Evolutionary conservation across 371 early-diverging fungal genomes (phyloP).

Genomic region (Circinella umbellata): DNA sequence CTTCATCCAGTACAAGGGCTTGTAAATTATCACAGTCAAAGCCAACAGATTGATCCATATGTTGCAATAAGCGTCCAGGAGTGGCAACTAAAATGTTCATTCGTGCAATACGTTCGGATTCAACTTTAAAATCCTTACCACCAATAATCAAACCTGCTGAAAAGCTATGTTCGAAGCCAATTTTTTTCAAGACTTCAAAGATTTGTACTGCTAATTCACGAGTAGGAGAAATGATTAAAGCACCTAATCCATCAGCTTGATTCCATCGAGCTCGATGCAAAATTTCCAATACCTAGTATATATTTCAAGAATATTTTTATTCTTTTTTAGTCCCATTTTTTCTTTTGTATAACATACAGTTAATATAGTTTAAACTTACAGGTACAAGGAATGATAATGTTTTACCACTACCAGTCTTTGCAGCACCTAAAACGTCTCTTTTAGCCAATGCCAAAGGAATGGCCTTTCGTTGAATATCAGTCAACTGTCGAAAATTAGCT

Average conservation of each 20-base stretch:
- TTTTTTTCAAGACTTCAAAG: conserved; percentile 89
- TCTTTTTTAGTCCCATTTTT: too few relatives aligned
- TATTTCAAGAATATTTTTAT: too few relatives aligned
- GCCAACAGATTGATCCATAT: conserved; percentile 95
- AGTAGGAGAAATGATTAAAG: conserved; percentile 97
- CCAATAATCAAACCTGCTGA: conserved; percentile 98
- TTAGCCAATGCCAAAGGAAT: conserved; percentile 88
- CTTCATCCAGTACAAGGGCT: conserved; percentile 96
- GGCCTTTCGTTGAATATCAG: conserved; percentile 95
- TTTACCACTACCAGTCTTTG: conserved; percentile 99
- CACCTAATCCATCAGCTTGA: conserved; percentile 85
- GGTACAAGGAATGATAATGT: conserved; percentile 98
- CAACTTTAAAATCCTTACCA: conserved; percentile 90
- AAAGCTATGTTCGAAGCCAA: conserved; percentile 84
- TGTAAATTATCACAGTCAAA: conserved; percentile 88
- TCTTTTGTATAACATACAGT: too few relatives aligned
- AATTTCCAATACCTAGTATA: conserved; percentile 73
- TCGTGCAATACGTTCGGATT: conserved; percentile 81
- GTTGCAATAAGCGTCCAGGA: conserved; percentile 97
- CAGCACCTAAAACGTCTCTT: conserved; percentile 96
- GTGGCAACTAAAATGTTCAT: conserved; percentile 98
- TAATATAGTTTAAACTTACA: conserved; percentile 48
- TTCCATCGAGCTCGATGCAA: conserved; percentile 88
- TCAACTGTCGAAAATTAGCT: conserved; percentile 90
- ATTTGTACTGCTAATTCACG: conserved; percentile 98